Base-by-base conservation (phyloP, 768 basidiomycete genomes). In the Mycena haematopus region DNA sequence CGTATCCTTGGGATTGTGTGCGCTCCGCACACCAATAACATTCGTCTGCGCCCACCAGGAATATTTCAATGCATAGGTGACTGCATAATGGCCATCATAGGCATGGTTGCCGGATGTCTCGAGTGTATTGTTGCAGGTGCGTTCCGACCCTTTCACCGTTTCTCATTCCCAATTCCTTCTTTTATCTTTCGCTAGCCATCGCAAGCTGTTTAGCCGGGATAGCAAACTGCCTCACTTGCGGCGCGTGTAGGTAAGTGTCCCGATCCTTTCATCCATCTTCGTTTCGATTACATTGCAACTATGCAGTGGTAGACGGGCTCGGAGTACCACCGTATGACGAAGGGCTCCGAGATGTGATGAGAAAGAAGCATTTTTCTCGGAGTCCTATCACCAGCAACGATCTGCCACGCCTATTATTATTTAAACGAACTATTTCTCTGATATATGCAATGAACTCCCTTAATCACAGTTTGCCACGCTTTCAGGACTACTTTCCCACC, bases 51-150 rank as follows among this genome's bases (percentile, higher is more conserved):
- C n/a, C n/a, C n/a, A 15, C 9, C 38, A 78, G 79, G 73, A 31
- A 75, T 82, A 40, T 74, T 83, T 60, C 69, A 66, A 56, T 83
- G 83, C 60, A 79, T 83, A 35, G 82, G 78, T 6, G 81, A 73
- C 19, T 69, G 71, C 13, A 70, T 84, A 47, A 79, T 81, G 72
- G 67, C 70, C 17, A 70, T 82, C 50, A 67, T 83, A 7, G 69
- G 65, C 15, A 56, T 69, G 22, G 77, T 84, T 38, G 79, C 77
- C 13, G 79, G 76, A 4, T 82, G 79, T 52, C 38, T 84, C 25
- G 81, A 82, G 69, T 82, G 82, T 56, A 78, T 84, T 21, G 73
- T 85, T 45, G 78, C 70, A 45, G 76, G 83, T 82, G 58, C 51
- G 78, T 24, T 10, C 29, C 49, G 9, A 17, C 17, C 14, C 17